Evolutionary conservation across 2,329 filamentous ascomycete species (phyloP), one percentile per base, ranked within the genome.

Genomic region (Aspergillus luchuensis): DNA sequence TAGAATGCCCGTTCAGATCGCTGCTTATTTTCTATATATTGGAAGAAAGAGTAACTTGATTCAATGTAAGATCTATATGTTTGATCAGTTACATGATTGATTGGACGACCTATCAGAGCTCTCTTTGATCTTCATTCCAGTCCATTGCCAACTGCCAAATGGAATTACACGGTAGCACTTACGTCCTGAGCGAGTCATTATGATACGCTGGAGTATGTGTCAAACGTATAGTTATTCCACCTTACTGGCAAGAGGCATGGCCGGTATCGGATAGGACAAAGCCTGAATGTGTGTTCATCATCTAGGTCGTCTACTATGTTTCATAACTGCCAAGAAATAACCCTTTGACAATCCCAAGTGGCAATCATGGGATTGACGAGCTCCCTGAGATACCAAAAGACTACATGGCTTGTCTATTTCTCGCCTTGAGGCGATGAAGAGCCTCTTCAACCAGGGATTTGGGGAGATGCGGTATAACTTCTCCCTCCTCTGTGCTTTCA

Each of bases 391-490:
- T 15, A 11, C 25, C 48, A 33, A 33, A 33, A 13, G 47, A 56
- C 52, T 58, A 67, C 13, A 63, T 47, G 51, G 65, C 66, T 15
- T 63, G 55, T 54, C 69, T 66, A 25, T 63, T 70, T 59, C 73
- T 69, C 49, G 66, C 69, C 52, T 77, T 78, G 47, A 79, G 61
- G 28, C 79, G 74, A n/a, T 67, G 68, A 59, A 79, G 69, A 36
- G 79, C 79, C 52, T 76, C 69, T 56, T 81, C 77, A n/a, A 81
- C 68, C 8, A 78, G 68, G 38, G 75, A 68, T 56, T 75, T 76
- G 2, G 79, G 78, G 21, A 82, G 59, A 28, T 77, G 72, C 3
- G 80, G 80, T 21, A 81, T 76, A 49, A 75, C 68, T 53, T 78
- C 77, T 8, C 70, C 73, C 15, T 69, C 66, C 33, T 67, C 68